Evolutionary conservation across 106 monocot species (phyloP).

Genomic region (Dioscorea zingiberensis): DNA sequence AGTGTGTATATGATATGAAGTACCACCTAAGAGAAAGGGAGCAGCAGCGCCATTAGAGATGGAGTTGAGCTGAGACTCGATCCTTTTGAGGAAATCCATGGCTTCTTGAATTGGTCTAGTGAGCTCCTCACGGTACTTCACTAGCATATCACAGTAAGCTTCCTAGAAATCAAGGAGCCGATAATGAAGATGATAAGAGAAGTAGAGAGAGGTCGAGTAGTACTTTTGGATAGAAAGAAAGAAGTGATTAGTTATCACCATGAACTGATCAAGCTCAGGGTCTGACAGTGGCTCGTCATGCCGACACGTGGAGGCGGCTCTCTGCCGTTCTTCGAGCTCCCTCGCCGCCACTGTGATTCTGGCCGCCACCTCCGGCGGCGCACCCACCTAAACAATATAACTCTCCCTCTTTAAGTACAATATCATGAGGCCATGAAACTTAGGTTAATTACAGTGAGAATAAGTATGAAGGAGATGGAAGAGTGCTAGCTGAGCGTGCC

Average conservation of each 20-base stretch:
- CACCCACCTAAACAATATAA: constrained; percentile 34
- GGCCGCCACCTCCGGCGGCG: constrained; percentile 44
- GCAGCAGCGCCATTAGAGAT: constrained; percentile 10
- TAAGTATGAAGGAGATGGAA: background rate
- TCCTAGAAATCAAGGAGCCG: constrained; percentile 12
- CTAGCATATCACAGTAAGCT: constrained; percentile 31
- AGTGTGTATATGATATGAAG: too few relatives aligned
- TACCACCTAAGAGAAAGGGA: constrained; percentile 14
- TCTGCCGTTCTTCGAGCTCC: constrained; percentile 37
- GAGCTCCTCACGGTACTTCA: constrained; percentile 36
- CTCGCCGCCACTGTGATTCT: constrained; percentile 26
- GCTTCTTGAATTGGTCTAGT: constrained; percentile 31
- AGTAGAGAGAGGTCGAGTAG: background rate
- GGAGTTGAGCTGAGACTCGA: constrained; percentile 33
- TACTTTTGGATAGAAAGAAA: background rate
- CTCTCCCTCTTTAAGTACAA: too few relatives aligned
- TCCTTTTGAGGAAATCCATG: constrained; percentile 31
- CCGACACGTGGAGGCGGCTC: constrained; percentile 7
- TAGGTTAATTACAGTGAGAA: background rate
- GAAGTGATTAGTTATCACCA: constrained; percentile 21
- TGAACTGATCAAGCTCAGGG: constrained; percentile 72
- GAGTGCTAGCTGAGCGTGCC: constrained; percentile 1
- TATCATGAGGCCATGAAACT: too few relatives aligned
- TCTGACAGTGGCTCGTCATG: constrained; percentile 20
- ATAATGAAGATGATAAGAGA: background rate